Evolutionary conservation across 2,329 filamentous ascomycete genomes (phyloP).

Genomic region (Sphaerulina vaccinii): DNA sequence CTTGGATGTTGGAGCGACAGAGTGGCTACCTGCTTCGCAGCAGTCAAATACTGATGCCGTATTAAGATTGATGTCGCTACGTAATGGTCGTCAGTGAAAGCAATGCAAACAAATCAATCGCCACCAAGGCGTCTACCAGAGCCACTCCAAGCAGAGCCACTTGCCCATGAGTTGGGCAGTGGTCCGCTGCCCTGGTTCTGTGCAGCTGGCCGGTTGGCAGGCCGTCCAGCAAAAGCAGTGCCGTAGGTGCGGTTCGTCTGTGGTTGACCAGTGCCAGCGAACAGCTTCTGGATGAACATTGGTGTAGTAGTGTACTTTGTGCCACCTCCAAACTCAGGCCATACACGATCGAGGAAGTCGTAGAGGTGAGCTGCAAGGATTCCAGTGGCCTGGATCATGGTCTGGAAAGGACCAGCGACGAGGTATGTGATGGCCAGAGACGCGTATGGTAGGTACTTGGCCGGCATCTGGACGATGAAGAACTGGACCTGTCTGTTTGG

Average conservation of each 20-base stretch:
- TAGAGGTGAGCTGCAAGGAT: conserved; percentile 84
- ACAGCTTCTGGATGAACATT: conserved; percentile 65
- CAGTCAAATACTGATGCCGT: neutral
- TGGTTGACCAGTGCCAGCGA: conserved; percentile 50
- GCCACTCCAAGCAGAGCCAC: conserved; percentile 50
- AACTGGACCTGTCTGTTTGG: conserved; percentile 73
- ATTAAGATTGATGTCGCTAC: conserved; percentile 5
- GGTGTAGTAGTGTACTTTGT: conserved; percentile 75
- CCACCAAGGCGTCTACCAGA: conserved; percentile 19
- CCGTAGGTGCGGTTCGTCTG: conserved; percentile 58
- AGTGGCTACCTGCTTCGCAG: neutral
- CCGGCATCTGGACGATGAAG: conserved; percentile 79
- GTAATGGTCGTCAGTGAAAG: conserved; percentile 9
- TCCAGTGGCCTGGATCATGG: conserved; percentile 70
- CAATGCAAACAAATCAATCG: conserved; percentile 11
- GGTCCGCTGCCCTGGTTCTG: conserved; percentile 31
- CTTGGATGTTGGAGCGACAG: neutral
- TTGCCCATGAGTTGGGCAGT: conserved; percentile 33
- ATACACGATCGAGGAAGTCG: conserved; percentile 84
- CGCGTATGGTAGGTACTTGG: conserved; percentile 76
- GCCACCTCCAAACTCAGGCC: conserved; percentile 85
- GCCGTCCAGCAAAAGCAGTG: conserved; percentile 51
- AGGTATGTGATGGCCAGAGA: conserved; percentile 75
- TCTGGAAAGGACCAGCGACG: conserved; percentile 57
- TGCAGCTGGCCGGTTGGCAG: conserved; percentile 45